phyloP scores from a whole-genome alignment of 2,329 filamentous ascomycete species.

The Knufia fluminis region DNA sequence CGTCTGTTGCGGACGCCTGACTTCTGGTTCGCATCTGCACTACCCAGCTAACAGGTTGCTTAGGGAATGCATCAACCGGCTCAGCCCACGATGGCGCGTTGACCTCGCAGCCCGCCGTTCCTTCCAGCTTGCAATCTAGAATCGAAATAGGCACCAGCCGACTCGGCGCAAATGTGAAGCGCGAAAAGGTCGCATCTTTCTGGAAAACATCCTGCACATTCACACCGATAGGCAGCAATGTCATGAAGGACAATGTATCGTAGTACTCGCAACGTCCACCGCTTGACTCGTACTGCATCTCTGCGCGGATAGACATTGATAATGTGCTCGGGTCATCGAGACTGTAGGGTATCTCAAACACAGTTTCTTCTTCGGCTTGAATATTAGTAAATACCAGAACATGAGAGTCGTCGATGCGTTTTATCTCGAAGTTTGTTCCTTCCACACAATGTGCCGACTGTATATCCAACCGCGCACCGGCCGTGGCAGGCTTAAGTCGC shows the following conservation, averaged over 20 bases:
- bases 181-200: constrained; percentile 68
- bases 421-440: constrained; percentile 35
- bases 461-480: constrained; percentile 49
- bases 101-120: constrained; percentile 53
- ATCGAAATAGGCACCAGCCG: constrained; percentile 66
- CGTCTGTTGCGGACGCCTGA: constrained; percentile 10
- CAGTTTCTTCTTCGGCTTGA: constrained; percentile 10
- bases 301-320: constrained; percentile 54
- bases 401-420: constrained; percentile 33
- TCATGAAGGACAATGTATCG: constrained; percentile 54
- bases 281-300: constrained; percentile 62
- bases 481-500: constrained; percentile 49
- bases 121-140: constrained; percentile 60
- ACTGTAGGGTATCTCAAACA: constrained; percentile 65
- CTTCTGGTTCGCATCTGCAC: constrained; percentile 12
- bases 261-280: constrained; percentile 57
- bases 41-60: constrained; percentile 60
- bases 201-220: constrained; percentile 97
- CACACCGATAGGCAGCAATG: constrained; percentile 76
- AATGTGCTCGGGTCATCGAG: constrained; percentile 63
- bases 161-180: constrained; percentile 81
- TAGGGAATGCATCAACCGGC: constrained; percentile 60
- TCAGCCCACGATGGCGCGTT: constrained; percentile 36
- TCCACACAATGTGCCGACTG: constrained; percentile 39
- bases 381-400: constrained; percentile 36